A percentile compares a stretch with the other conserved stretches of the same genome.
phyloP scores from a whole-genome alignment of 768 basidiomycete species.

The Multifurca ochricompacta region DNA sequence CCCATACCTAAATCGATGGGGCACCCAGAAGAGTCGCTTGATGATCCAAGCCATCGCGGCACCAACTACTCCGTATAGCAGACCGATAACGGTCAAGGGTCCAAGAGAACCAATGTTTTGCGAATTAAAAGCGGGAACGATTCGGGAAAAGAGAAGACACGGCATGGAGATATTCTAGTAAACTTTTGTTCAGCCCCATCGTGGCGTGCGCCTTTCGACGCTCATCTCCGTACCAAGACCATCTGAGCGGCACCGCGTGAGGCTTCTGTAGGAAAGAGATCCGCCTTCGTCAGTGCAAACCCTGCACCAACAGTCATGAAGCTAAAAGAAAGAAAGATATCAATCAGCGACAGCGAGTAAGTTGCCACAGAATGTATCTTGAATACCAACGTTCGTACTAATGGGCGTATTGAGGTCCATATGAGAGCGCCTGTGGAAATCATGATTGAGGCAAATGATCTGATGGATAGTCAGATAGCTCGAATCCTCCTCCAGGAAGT shows the following conservation, averaged over 20 bases:
- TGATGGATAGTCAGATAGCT: no score
- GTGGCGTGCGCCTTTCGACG: slow-evolving; percentile 42
- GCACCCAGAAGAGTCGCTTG: slow-evolving; percentile 65
- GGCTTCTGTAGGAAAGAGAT: slow-evolving; percentile 50
- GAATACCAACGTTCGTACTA: neutral
- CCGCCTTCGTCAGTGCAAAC: slow-evolving; percentile 48
- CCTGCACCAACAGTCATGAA: slow-evolving; percentile 47
- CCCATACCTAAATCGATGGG: slow-evolving; percentile 66
- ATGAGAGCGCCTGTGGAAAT: neutral
- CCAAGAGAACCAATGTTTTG: slow-evolving; percentile 54
- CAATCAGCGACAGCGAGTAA: neutral
- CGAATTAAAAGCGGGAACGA: slow-evolving; percentile 54
- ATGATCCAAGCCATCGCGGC: slow-evolving; percentile 45
- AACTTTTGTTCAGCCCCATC: slow-evolving; percentile 28
- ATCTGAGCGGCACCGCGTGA: slow-evolving; percentile 55
- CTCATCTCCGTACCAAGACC: slow-evolving; percentile 36
- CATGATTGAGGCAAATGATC: neutral
- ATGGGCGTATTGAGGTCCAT: neutral
- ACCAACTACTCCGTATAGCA: slow-evolving; percentile 48
- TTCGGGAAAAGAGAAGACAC: slow-evolving; percentile 61
- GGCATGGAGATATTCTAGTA: slow-evolving; percentile 50
- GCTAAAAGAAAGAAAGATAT: slow-evolving; percentile 38
- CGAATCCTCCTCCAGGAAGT: no score
- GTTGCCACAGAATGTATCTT: neutral
- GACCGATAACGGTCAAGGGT: slow-evolving; percentile 50